Conservation (phyloP, 352 stramenopile genomes). For the Pythium grandisporangium region DNA sequence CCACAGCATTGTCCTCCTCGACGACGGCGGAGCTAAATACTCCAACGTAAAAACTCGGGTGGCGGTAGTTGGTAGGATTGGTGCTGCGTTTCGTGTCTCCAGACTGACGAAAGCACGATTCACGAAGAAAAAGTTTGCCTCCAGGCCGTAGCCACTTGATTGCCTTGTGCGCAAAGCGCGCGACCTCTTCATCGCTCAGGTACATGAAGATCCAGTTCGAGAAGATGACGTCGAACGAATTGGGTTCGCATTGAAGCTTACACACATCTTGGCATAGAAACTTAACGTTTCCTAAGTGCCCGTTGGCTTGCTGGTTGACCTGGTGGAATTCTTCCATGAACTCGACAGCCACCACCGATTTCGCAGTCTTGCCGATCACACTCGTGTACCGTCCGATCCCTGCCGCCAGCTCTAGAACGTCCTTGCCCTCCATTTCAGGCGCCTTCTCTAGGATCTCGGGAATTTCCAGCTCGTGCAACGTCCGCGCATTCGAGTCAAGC, state of each 20-base stretch:
- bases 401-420: constrained; percentile 55
- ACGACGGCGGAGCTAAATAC: constrained; percentile 40
- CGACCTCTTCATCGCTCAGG: constrained; percentile 44
- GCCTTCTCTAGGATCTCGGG: constrained; percentile 71
- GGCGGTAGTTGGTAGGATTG: constrained; percentile 64
- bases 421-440: constrained; percentile 39
- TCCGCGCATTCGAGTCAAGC: constrained; percentile 73
- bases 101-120: constrained; percentile 61
- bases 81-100: constrained; percentile 45
- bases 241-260: constrained; percentile 33
- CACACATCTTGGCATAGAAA: constrained; percentile 68
- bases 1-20: constrained; percentile 30
- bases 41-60: constrained; percentile 52
- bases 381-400: constrained; percentile 66
- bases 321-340: constrained; percentile 79
- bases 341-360: constrained; percentile 53
- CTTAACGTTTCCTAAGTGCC: constrained; percentile 41
- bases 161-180: constrained; percentile 41
- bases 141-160: constrained; percentile 54
- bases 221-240: constrained; percentile 66
- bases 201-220: constrained; percentile 81
- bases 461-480: constrained; percentile 63
- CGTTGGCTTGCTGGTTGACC: constrained; percentile 33
- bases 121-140: constrained; percentile 56
- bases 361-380: constrained; percentile 32